Evolutionary conservation across 441 rosid species (phyloP), one percentile per base, ranked within the genome.

Genomic region (Hura crepitans): DNA sequence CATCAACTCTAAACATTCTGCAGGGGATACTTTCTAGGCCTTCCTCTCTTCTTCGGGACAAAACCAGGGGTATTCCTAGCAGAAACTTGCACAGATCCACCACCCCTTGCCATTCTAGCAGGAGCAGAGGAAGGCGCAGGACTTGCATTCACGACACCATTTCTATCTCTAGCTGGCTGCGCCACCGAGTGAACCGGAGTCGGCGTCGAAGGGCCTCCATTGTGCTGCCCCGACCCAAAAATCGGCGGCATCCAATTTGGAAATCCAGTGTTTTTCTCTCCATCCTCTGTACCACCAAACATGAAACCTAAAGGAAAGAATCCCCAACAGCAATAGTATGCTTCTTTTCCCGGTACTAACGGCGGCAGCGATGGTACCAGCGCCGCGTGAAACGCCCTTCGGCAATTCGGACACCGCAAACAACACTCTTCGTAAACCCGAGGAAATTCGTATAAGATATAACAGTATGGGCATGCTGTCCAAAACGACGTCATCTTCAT

Each of bases 391-490:
- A 92, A 96, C 27, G 97, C 91, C 67, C 88, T 78, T 55, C 75
- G 71, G 37, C 97, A 95, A 46, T 71, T 83, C 74, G 86, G 89
- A 63, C 99, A 95, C 78, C 89, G 73, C 72, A 92, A 58, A 70
- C 82, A 79, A 67, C 92, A 96, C 62, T 88, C 84, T 83, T 87
- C 89, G 55, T 96, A 96, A 72, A 83, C 86, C 82, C 75, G 82
- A 27, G 96, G 91, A 72, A 91, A 92, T 89, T 95, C 99, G 33
- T 80, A 94, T 51, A 95, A 74, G 13, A 85, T 65, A 65, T 85
- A 91, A 73, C 98, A 95, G 72, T 92, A 92, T 0, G 97, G 99
- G 50, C 97, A 95, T 4, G 88, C 87, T 23, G 99, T 95, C 99
- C 96, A 95, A 80, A 95, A 95, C 66, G 92, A 87, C 2, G 87